Evolutionary conservation across 345 rosid genomes (phyloP), one percentile per base, ranked within the genome.

Genomic region (Clausena lansium): DNA sequence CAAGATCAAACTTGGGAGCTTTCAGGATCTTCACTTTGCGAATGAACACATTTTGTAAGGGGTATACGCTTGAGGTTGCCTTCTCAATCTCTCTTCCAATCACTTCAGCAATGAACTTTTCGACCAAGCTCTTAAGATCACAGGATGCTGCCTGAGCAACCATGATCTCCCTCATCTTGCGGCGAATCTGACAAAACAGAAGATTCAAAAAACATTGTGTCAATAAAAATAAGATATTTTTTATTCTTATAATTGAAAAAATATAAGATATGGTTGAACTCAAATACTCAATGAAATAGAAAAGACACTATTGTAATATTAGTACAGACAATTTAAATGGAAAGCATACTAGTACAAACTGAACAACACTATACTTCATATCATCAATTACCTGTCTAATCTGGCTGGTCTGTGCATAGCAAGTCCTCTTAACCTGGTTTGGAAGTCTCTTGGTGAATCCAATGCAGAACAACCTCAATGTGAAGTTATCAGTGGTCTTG

Each of bases 401-500:
- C 83, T 97, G 98, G 83, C 99, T 97, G 15, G 98, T 89, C 61
- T 96, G 99, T 0, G 99, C 98, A 76, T 96, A 96, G 72, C 97
- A 89, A 22, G 98, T 96, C 80, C 99, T 84, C 88, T 96, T 94
- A 73, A 94, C 91, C 80, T 97, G 98, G 86, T 97, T 97, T 36
- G 91, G 88, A 79, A 95, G 92, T 77, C 99, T 97, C 88, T 90
- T 91, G 41, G 97, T 94, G 86, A 97, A 97, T 36, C 91, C 98
- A 52, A 97, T 93, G 83, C 98, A 94, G 89, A 97, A 97, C 82
- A 97, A 80, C 85, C 98, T 92, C 75, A 93, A 66, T 1, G 98
- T 97, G 81, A 82, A 93, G 85, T 81, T 91, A 47, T 93, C 99
- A 2, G 97, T 97, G 5, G 99, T 94, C 84, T 97, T 97, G 30